A percentile compares a stretch with the other conserved stretches of the same genome.
Conservation (phyloP, 208 protist genomes). For the Trypanosomatidae sp. region DNA sequence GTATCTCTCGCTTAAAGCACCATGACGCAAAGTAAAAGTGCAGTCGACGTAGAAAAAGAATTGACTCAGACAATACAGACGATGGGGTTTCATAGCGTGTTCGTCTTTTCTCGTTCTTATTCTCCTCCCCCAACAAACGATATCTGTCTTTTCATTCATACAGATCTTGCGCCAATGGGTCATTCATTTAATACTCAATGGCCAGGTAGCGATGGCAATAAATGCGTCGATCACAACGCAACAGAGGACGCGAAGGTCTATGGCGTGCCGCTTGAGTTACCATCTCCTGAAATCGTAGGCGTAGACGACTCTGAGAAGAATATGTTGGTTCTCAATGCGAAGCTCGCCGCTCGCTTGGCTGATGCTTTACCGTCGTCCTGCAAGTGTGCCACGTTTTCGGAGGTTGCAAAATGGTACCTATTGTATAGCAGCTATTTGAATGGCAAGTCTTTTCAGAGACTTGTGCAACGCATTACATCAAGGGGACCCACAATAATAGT, state of each 20-base stretch:
- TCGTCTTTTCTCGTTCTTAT: not conserved
- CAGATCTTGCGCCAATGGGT: not conserved
- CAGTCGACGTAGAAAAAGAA: not conserved
- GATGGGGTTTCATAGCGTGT: not conserved
- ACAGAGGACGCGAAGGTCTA: not conserved
- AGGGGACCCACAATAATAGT: slow-evolving; percentile 53
- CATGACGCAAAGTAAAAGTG: not conserved
- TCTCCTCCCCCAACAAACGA: not conserved
- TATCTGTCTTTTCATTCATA: not conserved
- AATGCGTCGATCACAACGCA: not conserved
- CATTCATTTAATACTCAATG: not conserved
- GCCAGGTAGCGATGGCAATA: slow-evolving; percentile 2
- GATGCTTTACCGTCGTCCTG: slow-evolving; percentile 37
- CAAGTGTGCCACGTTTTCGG: slow-evolving; percentile 7
- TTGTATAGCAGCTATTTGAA: slow-evolving; percentile 60
- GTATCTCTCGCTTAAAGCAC: not conserved
- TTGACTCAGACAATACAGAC: not conserved
- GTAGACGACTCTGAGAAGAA: slow-evolving; percentile 5
- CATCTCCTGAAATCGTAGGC: slow-evolving; percentile 5
- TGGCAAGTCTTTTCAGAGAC: slow-evolving; percentile 65
- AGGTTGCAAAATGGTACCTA: slow-evolving; percentile 46
- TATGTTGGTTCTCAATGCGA: slow-evolving; percentile 13
- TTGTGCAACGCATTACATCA: slow-evolving; percentile 43
- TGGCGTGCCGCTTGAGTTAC: not conserved
- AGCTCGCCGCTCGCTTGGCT: slow-evolving; percentile 23